Base-by-base conservation (phyloP, 345 rosid genomes). In the Raphanus raphanistrum region DNA sequence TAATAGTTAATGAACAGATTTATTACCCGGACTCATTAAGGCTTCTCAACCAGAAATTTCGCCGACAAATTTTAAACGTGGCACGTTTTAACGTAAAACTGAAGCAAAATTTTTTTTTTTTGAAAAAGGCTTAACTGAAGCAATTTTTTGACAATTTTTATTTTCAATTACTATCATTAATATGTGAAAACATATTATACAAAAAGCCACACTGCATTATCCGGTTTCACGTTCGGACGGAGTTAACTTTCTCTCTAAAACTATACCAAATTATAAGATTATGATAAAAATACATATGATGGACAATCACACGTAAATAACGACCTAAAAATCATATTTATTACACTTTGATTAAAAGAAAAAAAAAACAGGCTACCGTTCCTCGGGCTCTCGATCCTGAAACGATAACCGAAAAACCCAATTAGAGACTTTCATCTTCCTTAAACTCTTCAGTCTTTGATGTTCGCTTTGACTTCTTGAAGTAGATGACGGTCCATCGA, bases 331-430 rank as follows among this genome's bases (percentile, higher is more conserved):
- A 32, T 7, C 9, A 50, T 15, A 63, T 10, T 71, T 68, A 79
- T 62, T 62, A 52, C 66, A 67, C 33, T 21, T 25, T 2, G 48
- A 2, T 16, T 6, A 0, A 1, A 41, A 43, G 32, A 45, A 25
- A 10, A 26, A 54, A 67, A 52, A 33, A 69, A 66, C n/a, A 68
- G 71, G 68, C 79, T 76, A 81, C 54, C 95, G 90, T 79, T 88
- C 88, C 10, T 87, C 89, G 32, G 81, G 84, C 66, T 84, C 82
- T 48, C 85, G 88, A 32, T 87, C 90, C 26, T 83, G 86, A 59
- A 84, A 87, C 77, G 89, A 88, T 54, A 88, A 87, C 80, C 95
- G 89, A 81, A 88, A 87, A 90, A 88, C 86, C 95, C 95, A 90
- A 59, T 83, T 86, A 73, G 82, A 66, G 77, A 84, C 82, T 57